Conservation (phyloP, 257 asterid species). For the Solanum dulcamara region DNA sequence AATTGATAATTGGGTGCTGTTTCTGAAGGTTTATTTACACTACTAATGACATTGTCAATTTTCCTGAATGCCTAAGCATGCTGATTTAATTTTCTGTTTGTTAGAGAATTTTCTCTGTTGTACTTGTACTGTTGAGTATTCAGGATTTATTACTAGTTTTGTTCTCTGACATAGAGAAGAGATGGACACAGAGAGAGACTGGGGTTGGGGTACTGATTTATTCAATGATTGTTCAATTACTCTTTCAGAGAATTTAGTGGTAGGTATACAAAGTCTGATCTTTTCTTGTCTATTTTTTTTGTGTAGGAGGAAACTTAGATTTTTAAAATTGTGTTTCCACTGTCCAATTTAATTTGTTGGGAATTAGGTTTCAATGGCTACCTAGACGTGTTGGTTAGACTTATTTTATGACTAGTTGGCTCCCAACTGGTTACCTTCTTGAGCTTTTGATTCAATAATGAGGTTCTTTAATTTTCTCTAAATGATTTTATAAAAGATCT, state of each 20-base stretch:
- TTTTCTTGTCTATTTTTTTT: neutral
- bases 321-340: neutral
- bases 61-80: neutral
- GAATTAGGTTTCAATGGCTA: neutral
- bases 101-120: neutral
- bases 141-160: neutral
- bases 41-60: neutral
- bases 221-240: neutral
- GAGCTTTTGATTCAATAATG: neutral
- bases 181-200: neutral
- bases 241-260: neutral
- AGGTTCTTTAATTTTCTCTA: neutral
- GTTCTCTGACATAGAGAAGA: neutral
- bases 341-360: neutral
- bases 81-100: neutral
- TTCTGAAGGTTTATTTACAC: neutral
- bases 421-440: neutral
- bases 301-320: neutral
- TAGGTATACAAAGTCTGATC: neutral
- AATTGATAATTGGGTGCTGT: slow-evolving; percentile 4
- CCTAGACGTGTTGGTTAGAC: neutral
- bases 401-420: neutral
- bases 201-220: neutral
- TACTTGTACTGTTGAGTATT: neutral
- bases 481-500: neutral